Conservation (phyloP, 2,329 filamentous ascomycete genomes). For the Chaetomium olivaceum region DNA sequence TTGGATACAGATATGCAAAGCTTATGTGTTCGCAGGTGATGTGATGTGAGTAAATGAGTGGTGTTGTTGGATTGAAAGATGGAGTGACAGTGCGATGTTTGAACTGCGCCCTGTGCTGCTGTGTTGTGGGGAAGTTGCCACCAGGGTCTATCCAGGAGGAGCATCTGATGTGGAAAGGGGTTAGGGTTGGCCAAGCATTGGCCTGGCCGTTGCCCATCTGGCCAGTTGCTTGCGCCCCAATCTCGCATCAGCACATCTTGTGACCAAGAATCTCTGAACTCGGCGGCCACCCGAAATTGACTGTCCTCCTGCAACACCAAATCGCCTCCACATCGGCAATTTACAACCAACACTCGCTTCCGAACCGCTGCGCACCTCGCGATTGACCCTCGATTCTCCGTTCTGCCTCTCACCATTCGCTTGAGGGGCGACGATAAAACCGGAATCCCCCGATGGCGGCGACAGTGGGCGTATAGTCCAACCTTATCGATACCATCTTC, state of each 20-base stretch:
- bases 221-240: not conserved
- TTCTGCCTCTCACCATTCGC: not conserved
- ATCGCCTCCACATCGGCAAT: not conserved
- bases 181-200: not conserved
- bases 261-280: not conserved
- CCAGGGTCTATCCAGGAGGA: too few relatives aligned
- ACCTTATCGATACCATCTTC: not conserved
- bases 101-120: not conserved
- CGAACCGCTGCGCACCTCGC: not conserved
- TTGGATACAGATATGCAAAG: not conserved
- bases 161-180: too few relatives aligned
- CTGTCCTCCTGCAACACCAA: not conserved
- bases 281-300: not conserved
- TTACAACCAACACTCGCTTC: not conserved
- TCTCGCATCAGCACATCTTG: not conserved
- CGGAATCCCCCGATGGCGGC: conserved; percentile 17
- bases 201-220: not conserved
- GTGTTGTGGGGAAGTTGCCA: not conserved
- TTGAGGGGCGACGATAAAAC: not conserved
- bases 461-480: conserved; percentile 10
- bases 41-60: not conserved
- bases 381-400: not conserved
- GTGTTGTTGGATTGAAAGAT: not conserved
- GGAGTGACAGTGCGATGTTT: not conserved
- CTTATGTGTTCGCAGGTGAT: not conserved